Evolutionary conservation across 1,284 basidiomycete species (phyloP).

Genomic region (Sutorius eximius): DNA sequence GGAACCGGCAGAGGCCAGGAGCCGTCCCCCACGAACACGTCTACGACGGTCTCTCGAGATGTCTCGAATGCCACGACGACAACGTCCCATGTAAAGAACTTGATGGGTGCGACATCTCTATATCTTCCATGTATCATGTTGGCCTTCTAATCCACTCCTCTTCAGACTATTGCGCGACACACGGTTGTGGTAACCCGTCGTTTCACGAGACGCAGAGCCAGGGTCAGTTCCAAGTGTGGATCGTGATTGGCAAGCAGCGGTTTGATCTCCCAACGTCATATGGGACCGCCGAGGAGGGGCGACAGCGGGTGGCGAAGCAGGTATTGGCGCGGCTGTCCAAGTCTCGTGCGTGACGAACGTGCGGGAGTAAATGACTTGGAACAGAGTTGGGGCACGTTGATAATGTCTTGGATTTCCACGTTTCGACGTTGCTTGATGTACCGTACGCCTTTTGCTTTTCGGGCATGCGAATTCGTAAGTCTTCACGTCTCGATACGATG

Average conservation of each 20-base stretch:
- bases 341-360: background rate
- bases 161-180: constrained; percentile 36
- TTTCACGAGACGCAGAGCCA: constrained; percentile 33
- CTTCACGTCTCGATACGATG: background rate
- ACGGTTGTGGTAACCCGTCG: constrained; percentile 29
- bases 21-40: background rate
- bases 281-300: constrained; percentile 35
- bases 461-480: background rate
- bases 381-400: background rate
- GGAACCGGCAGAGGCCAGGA: constrained; percentile 11
- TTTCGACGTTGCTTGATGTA: background rate
- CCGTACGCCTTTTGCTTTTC: background rate
- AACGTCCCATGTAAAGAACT: constrained; percentile 27
- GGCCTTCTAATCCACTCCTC: background rate
- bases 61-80: too few relatives aligned
- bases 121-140: background rate
- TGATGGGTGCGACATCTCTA: constrained; percentile 25
- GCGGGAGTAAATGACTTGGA: background rate
- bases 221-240: constrained; percentile 41
- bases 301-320: constrained; percentile 41
- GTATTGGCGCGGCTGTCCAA: constrained; percentile 38
- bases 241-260: constrained; percentile 42
- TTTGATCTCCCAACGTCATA: constrained; percentile 42
- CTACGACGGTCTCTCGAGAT: background rate
- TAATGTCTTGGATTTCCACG: background rate